Conservation (phyloP, 139 green algal genomes). For the Gonium pectorale region DNA sequence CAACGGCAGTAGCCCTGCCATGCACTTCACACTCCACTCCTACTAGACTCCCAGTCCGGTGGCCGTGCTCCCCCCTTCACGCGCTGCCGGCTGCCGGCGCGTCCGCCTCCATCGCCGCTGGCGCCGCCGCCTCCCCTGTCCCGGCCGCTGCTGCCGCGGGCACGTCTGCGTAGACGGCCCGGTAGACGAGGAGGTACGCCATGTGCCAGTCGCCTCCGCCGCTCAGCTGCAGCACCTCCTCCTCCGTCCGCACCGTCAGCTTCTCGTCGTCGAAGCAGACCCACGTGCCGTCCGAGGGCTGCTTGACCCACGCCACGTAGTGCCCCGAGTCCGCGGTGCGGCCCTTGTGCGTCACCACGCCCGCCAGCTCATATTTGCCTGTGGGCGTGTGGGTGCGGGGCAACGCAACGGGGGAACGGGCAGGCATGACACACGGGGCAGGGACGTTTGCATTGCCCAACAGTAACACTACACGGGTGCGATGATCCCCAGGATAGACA, state of each 20-base stretch:
- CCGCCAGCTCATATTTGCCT: slow-evolving; percentile 92
- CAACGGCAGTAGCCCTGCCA: too few species aligned
- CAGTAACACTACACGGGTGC: too few species aligned
- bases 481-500: too few species aligned
- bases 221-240: slow-evolving; percentile 92
- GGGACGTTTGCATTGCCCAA: too few species aligned
- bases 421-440: too few species aligned
- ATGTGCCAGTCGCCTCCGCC: slow-evolving; percentile 98
- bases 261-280: slow-evolving; percentile 97
- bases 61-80: too few species aligned
- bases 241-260: slow-evolving; percentile 80
- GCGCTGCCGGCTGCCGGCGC: too few species aligned
- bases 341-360: slow-evolving; percentile 98
- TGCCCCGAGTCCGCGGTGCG: slow-evolving; percentile 95
- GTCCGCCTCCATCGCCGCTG: slow-evolving; percentile 21
- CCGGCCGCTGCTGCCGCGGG: slow-evolving; percentile 32
- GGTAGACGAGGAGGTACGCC: slow-evolving; percentile 95
- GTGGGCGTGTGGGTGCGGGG: slow-evolving; percentile 33
- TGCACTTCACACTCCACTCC: too few species aligned
- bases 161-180: slow-evolving; percentile 67
- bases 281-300: slow-evolving; percentile 88
- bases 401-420: too few species aligned
- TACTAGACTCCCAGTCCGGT: too few species aligned
- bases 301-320: slow-evolving; percentile 96
- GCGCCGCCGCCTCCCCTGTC: neutral